Conservation (phyloP, 2,329 filamentous ascomycete species). For the Amauroascus verrucosus region DNA sequence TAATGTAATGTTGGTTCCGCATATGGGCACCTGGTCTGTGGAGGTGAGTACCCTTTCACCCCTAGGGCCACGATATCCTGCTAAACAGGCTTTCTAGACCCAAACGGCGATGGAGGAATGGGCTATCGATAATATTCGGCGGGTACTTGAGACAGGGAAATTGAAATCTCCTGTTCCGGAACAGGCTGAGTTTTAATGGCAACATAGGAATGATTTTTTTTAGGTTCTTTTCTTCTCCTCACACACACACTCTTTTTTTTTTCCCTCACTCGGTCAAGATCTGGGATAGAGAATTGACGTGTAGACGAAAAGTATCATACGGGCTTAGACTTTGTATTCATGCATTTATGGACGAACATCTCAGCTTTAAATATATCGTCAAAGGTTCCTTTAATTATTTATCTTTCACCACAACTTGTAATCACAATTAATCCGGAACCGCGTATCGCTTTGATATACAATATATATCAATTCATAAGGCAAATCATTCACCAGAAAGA, state of each 20-base stretch:
- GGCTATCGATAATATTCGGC: conserved; percentile 59
- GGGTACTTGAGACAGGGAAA: conserved; percentile 51
- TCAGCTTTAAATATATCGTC: no score
- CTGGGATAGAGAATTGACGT: not conserved
- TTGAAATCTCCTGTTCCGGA: conserved; percentile 63
- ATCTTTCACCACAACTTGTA: no score
- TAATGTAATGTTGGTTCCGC: conserved; percentile 64
- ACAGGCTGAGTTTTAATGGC: conserved; percentile 40
- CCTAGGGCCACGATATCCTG: no score
- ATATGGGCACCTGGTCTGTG: conserved; percentile 75
- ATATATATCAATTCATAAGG: not conserved
- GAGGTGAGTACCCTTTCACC: conserved; percentile 38
- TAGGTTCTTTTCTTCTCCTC: not conserved
- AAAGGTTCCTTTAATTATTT: no score
- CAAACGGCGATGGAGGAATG: conserved; percentile 59
- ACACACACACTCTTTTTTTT: no score
- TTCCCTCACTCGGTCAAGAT: not conserved
- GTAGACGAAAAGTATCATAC: not conserved
- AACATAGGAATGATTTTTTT: not conserved
- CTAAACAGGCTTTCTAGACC: no score
- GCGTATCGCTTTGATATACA: no score
- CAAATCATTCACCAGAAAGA: not conserved
- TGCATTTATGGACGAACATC: not conserved
- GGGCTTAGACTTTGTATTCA: not conserved
- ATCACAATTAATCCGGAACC: no score